Evolutionary conservation across 352 stramenopile genomes (phyloP), one percentile per base, ranked within the genome.

Genomic region (Hyaloperonospora brassicae): DNA sequence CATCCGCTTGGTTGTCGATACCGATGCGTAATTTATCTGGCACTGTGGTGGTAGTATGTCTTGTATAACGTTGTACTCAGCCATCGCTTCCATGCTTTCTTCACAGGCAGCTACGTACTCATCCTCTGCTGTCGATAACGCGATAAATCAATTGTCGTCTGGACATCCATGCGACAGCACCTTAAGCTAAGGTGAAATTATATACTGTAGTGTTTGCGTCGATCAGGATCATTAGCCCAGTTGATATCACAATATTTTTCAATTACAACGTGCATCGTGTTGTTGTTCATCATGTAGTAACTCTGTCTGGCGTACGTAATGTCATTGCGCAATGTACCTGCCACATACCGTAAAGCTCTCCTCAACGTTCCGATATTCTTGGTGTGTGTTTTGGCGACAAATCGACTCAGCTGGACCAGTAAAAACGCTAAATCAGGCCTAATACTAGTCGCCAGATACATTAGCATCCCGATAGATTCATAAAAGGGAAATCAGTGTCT

Each of bases 391-490:
- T 7, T 17, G 24, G 43, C n/a, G 0, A 73, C 57, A n/a, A 57
- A 65, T 12, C 52, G 21, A 21, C 65, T 70, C 5, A 70, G n/a
- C 30, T 70, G 58, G 0, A 47, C 57, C 0, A 73, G 14, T 14
- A 44, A 48, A 48, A 55, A 73, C 5, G 61, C 61, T 0, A 67
- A 24, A 22, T 70, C 66, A 12, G 58, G 42, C 2, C 48, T 53
- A n/a, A 44, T 72, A n/a, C 52, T 52, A 12, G 62, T 69, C 0
- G 54, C 52, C 13, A 71, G 39, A 23, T 69, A 71, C 66, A 71
- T 61, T 6, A 66, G 47, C 52, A 52, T 58, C 11, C 52, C 58
- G 6, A 70, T 31, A 0, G 48, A 21, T 12, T 55, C 46, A 9
- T 56, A 17, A 35, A 43, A 72, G 13, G 27, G 6, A 45, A 38